Conservation (phyloP, 257 asterid genomes). For the Cynanchum wilfordii region DNA sequence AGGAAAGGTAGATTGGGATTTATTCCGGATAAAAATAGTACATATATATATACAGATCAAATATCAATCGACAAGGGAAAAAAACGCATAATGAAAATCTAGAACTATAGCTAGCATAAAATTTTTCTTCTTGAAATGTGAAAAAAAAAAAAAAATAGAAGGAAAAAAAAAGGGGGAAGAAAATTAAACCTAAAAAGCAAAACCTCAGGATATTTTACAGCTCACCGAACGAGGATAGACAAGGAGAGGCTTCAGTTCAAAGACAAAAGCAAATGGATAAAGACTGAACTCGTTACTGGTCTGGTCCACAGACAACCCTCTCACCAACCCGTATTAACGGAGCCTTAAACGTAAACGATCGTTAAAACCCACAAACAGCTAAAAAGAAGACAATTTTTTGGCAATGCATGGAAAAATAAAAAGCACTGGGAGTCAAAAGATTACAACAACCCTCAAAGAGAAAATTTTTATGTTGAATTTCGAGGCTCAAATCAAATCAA, state of each 20-base stretch:
- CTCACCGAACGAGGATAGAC: slow-evolving; percentile 24
- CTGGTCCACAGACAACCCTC: slow-evolving; percentile 27
- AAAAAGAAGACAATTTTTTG: background rate
- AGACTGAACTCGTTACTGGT: slow-evolving; percentile 24
- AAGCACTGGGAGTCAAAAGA: slow-evolving; percentile 12
- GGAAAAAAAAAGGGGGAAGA: background rate
- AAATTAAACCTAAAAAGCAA: slow-evolving; percentile 6
- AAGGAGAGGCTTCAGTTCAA: slow-evolving; percentile 30
- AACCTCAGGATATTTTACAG: slow-evolving; percentile 24
- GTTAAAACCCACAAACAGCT: background rate
- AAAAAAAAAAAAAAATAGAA: background rate
- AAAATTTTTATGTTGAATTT: background rate
- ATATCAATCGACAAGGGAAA: slow-evolving; percentile 6
- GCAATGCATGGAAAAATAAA: slow-evolving; percentile 13
- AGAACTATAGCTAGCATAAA: background rate
- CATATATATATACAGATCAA: background rate
- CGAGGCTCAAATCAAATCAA: slow-evolving; percentile 6
- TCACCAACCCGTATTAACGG: slow-evolving; percentile 25
- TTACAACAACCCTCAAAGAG: slow-evolving; percentile 13
- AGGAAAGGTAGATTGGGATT: background rate
- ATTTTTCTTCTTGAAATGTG: background rate
- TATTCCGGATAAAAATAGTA: background rate
- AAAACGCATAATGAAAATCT: background rate
- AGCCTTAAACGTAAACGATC: slow-evolving; percentile 21
- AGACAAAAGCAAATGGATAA: slow-evolving; percentile 25